These are phyloP conservation scores for Dioscorea zingiberensis DNA, from an alignment of 106 monocot species.

Conservation along the genomic window DNA sequence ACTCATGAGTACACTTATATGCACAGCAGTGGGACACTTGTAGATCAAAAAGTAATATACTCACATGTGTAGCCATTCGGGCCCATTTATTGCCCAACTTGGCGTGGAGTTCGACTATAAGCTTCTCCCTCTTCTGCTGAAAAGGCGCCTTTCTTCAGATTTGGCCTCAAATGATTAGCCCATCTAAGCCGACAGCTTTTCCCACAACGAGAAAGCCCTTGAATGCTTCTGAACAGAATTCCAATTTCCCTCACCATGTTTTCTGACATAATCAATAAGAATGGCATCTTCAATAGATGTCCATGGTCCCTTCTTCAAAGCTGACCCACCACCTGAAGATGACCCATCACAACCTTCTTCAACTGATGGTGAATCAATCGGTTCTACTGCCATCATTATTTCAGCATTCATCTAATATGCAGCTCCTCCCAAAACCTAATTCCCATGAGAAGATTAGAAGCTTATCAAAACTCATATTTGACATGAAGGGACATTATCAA, in stretches of 20 bases:
- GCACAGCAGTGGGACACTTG: too few species aligned
- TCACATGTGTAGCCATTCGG: constrained; percentile 61
- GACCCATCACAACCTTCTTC: constrained; percentile 33
- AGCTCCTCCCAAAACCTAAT: constrained; percentile 21
- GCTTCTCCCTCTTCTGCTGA: constrained; percentile 46
- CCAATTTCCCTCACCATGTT: constrained; percentile 80
- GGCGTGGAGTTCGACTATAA: constrained; percentile 52
- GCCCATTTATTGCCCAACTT: constrained; percentile 80
- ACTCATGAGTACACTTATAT: too few species aligned
- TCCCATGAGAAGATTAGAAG: neutral
- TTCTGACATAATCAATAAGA: constrained; percentile 55
- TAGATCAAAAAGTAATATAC: neutral
- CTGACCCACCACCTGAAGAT: constrained; percentile 10
- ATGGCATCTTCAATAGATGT: constrained; percentile 68
- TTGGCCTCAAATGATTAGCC: constrained; percentile 79
- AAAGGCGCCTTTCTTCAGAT: constrained; percentile 64
- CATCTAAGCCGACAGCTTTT: constrained; percentile 81
- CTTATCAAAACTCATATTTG: neutral
- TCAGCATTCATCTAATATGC: constrained; percentile 12
- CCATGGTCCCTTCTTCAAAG: constrained; percentile 79
- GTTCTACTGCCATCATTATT: constrained; percentile 8
- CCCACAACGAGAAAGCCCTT: constrained; percentile 59
- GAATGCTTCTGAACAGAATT: constrained; percentile 69
- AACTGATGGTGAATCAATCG: constrained; percentile 18
- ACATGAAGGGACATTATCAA: neutral